Evolutionary conservation across 768 basidiomycete genomes (phyloP).

Genomic region (Kwoniella bestiolae): DNA sequence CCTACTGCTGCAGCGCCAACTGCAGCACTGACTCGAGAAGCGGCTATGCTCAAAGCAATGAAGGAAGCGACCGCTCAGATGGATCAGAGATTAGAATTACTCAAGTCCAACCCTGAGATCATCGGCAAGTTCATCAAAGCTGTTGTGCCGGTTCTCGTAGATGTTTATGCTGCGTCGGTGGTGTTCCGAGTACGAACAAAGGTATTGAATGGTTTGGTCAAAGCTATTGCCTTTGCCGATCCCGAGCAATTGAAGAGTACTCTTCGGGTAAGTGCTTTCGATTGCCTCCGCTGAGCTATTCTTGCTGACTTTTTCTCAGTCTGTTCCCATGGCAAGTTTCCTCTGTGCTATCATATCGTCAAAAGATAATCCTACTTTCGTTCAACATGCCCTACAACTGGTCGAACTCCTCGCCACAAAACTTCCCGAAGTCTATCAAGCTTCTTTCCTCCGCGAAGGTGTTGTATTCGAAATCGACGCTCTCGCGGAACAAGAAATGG

Average conservation of each 20-base stretch:
- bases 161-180: slow-evolving; percentile 99
- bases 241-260: slow-evolving; percentile 73
- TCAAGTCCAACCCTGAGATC: slow-evolving; percentile 72
- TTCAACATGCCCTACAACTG: slow-evolving; percentile 86
- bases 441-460: slow-evolving; percentile 89
- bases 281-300: neutral
- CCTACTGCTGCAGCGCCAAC: slow-evolving; percentile 51
- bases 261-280: slow-evolving; percentile 67
- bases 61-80: slow-evolving; percentile 62
- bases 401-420: slow-evolving; percentile 88
- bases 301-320: slow-evolving; percentile 61
- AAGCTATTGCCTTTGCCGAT: slow-evolving; percentile 87
- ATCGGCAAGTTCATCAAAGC: slow-evolving; percentile 84
- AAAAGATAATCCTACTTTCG: slow-evolving; percentile 82
- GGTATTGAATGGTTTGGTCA: slow-evolving; percentile 82
- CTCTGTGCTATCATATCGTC: slow-evolving; percentile 91
- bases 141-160: slow-evolving; percentile 89
- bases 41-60: slow-evolving; percentile 35
- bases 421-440: slow-evolving; percentile 79
- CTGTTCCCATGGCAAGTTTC: slow-evolving; percentile 93
- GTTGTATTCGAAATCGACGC: slow-evolving; percentile 92
- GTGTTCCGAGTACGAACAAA: slow-evolving; percentile 83
- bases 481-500: slow-evolving; percentile 69
- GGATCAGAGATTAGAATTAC: slow-evolving; percentile 67
- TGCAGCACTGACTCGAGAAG: slow-evolving; percentile 13